These are phyloP conservation scores for Ambrosia trifida DNA, from an alignment of 129 eudicot genomes.

Conservation along the genomic window DNA sequence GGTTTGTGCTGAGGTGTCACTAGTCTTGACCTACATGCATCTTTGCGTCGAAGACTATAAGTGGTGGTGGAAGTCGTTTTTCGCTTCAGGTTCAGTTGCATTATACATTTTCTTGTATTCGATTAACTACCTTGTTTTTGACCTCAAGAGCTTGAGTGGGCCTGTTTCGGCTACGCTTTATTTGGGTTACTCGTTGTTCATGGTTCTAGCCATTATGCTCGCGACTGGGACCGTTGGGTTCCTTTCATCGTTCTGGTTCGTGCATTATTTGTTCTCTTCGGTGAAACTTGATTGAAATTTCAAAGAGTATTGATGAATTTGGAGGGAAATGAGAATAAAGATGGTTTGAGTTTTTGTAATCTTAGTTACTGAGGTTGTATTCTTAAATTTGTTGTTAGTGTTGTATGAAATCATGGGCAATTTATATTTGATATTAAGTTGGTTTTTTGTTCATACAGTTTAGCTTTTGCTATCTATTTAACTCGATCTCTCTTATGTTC, in stretches of 20 bases:
- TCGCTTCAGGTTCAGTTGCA: constrained; percentile 89
- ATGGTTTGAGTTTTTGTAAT: constrained; percentile 20
- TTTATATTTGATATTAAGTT: not conserved
- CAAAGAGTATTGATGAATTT: constrained; percentile 11
- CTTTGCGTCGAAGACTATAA: constrained; percentile 85
- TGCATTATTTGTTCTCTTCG: constrained; percentile 80
- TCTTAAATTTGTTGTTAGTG: constrained; percentile 27
- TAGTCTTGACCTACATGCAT: constrained; percentile 82
- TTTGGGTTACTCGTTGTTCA: constrained; percentile 80
- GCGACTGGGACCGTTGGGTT: constrained; percentile 89
- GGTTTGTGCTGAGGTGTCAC: constrained; percentile 83
- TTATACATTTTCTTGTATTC: constrained; percentile 78
- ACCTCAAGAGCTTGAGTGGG: constrained; percentile 78
- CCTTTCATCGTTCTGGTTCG: constrained; percentile 82
- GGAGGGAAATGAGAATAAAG: constrained; percentile 32
- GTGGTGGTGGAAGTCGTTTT: constrained; percentile 97
- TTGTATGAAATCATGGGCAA: constrained; percentile 22
- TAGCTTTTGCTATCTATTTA: too few relatives aligned
- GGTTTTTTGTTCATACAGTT: not conserved
- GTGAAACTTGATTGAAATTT: constrained; percentile 65
- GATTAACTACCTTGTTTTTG: constrained; percentile 69
- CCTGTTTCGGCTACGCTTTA: constrained; percentile 85
- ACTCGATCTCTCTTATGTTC: too few relatives aligned
- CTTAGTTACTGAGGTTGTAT: constrained; percentile 14
- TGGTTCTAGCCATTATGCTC: constrained; percentile 83